These are phyloP conservation scores for Phytopythium mirpurense DNA, from an alignment of 352 stramenopile genomes.

Conservation along the genomic window DNA sequence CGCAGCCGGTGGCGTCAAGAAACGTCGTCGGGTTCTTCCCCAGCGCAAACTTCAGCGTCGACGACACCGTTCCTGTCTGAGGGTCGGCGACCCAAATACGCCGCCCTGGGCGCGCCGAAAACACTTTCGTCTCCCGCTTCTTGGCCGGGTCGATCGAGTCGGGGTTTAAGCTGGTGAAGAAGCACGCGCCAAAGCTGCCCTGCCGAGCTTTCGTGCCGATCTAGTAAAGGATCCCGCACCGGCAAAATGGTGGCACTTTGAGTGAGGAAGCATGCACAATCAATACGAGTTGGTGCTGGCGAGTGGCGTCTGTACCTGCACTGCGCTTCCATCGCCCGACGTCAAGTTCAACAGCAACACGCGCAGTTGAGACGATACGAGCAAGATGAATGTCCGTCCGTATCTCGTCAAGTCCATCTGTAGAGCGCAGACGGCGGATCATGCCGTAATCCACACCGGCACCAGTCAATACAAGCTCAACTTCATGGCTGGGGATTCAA, in stretches of 20 bases:
- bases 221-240: constrained; percentile 12
- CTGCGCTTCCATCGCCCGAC: constrained; percentile 56
- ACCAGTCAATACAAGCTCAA: background rate
- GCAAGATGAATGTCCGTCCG: constrained; percentile 49
- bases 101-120: constrained; percentile 73
- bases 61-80: constrained; percentile 69
- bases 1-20: constrained; percentile 45
- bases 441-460: constrained; percentile 1
- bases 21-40: constrained; percentile 58
- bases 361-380: constrained; percentile 81
- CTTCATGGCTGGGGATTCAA: no score
- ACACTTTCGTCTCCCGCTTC: constrained; percentile 65
- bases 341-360: constrained; percentile 78
- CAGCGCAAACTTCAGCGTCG: constrained; percentile 82
- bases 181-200: constrained; percentile 78
- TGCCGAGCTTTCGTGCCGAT: constrained; percentile 81
- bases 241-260: no score
- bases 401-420: constrained; percentile 66
- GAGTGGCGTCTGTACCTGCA: no score
- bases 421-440: no score
- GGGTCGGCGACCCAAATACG: constrained; percentile 81
- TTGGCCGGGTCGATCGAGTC: constrained; percentile 55
- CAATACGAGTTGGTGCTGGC: no score
- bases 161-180: constrained; percentile 58
- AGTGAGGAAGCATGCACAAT: no score